A percentile compares a stretch with the other conserved stretches of the same genome.
Evolutionary conservation across 225 moss, liverwort and hornwort species (phyloP).

Genomic region (Lunularia cruciata): DNA sequence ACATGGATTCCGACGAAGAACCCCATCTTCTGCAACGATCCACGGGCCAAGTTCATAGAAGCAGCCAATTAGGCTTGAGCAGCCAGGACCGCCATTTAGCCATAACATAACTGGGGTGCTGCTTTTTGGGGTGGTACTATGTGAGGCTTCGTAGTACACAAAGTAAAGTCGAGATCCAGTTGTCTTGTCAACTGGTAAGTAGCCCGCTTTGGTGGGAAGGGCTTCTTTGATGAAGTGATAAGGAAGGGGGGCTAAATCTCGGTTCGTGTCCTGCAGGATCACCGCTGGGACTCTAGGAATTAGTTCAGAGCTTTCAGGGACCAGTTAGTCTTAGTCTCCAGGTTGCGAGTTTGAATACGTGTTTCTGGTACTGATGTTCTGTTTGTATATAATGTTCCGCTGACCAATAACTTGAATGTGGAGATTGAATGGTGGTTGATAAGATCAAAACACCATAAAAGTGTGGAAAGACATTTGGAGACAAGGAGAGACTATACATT

Average conservation of each 20-base stretch:
- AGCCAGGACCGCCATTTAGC: conserved; percentile 94
- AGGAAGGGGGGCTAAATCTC: not conserved
- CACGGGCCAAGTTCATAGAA: conserved; percentile 93
- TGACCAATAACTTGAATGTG: too few species aligned
- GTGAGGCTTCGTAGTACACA: conserved; percentile 76
- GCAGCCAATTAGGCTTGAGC: conserved; percentile 89
- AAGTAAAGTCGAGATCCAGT: conserved; percentile 68
- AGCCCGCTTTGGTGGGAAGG: conserved; percentile 73
- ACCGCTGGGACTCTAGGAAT: too few species aligned
- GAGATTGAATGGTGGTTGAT: too few species aligned
- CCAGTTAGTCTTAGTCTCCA: too few species aligned
- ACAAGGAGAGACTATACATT: too few species aligned
- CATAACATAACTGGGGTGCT: conserved; percentile 76
- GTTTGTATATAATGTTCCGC: too few species aligned
- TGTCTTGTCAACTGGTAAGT: conserved; percentile 64
- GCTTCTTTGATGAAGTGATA: conserved; percentile 54
- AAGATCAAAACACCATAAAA: too few species aligned
- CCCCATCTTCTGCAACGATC: conserved; percentile 59
- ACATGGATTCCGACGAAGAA: conserved; percentile 52
- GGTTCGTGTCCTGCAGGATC: not conserved
- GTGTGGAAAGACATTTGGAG: too few species aligned
- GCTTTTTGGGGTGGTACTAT: conserved; percentile 31
- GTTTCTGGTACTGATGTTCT: too few species aligned
- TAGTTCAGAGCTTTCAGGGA: too few species aligned
- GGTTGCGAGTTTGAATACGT: too few species aligned